These are phyloP conservation scores for Xylaria arbuscula DNA, from an alignment of 2,329 filamentous ascomycete genomes.

Conservation along the genomic window DNA sequence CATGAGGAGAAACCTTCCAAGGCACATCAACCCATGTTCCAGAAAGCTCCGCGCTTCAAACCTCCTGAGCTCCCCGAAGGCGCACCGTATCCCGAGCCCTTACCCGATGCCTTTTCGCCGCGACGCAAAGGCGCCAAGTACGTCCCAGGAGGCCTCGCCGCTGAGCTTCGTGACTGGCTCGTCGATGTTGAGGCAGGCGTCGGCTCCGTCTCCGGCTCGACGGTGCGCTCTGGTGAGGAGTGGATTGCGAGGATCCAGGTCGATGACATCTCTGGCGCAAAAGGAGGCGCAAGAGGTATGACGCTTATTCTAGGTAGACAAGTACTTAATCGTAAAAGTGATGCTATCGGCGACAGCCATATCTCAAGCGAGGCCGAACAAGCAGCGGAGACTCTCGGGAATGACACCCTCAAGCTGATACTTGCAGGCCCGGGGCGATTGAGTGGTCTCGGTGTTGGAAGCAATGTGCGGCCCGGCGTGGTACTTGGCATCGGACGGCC, in stretches of 20 bases:
- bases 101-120: conserved; percentile 56
- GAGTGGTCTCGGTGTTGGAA: conserved; percentile 44
- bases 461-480: conserved; percentile 44
- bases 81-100: conserved; percentile 41
- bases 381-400: conserved; percentile 10
- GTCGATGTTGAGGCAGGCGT: conserved; percentile 54
- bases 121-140: conserved; percentile 51
- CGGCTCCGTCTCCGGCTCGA: conserved; percentile 34
- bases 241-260: conserved; percentile 43
- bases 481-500: conserved; percentile 52
- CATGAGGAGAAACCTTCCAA: conserved; percentile 19
- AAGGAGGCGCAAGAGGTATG: conserved; percentile 42
- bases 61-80: conserved; percentile 42
- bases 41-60: conserved; percentile 54
- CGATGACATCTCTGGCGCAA: conserved; percentile 41
- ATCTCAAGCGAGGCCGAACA: not conserved
- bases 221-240: conserved; percentile 24
- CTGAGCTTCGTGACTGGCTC: conserved; percentile 58
- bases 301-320: conserved; percentile 45
- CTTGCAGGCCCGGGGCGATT: conserved; percentile 48
- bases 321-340: conserved; percentile 11
- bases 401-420: conserved; percentile 38
- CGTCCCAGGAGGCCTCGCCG: conserved; percentile 55
- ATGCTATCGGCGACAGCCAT: not conserved
- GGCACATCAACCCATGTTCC: conserved; percentile 50